Evolutionary conservation across 2,329 filamentous ascomycete genomes (phyloP).

Genomic region (Grosmannia serpens): DNA sequence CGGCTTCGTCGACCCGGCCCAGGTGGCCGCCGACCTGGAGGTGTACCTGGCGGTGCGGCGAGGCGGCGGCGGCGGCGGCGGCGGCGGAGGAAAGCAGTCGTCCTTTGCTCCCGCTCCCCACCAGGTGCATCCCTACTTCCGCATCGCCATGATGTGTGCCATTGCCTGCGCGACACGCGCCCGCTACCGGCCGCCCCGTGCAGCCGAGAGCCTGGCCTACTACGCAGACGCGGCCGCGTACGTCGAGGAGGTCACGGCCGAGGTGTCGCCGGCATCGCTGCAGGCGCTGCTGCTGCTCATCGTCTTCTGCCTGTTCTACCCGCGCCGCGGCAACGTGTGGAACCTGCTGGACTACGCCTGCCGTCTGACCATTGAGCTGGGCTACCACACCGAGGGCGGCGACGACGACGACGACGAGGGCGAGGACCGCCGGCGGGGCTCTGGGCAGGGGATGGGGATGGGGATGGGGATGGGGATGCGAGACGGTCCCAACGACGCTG

Average conservation of each 20-base stretch:
- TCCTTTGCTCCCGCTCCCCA: neutral
- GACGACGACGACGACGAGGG: neutral
- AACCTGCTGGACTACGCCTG: conserved; percentile 13
- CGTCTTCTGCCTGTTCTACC: conserved; percentile 11
- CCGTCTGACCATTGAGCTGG: conserved; percentile 17
- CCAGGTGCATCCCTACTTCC: conserved; percentile 20
- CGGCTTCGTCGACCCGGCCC: conserved; percentile 17
- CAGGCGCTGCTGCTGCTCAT: conserved; percentile 11
- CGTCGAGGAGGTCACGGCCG: conserved; percentile 12
- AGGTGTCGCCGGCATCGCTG: conserved; percentile 8
- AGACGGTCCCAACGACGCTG: neutral
- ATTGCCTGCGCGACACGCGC: conserved; percentile 18
- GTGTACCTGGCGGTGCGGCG: conserved; percentile 12
- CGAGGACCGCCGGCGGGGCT: too few relatives aligned
- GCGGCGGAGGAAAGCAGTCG: neutral
- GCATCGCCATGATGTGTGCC: conserved; percentile 21
- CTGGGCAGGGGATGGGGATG: neutral
- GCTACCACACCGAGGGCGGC: conserved; percentile 19
- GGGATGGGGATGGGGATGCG: too few relatives aligned
- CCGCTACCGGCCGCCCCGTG: conserved; percentile 14
- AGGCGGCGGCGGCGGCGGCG: neutral
- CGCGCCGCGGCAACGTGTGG: conserved; percentile 12
- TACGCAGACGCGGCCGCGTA: conserved; percentile 8
- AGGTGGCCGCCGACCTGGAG: conserved; percentile 14
- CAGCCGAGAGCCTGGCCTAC: conserved; percentile 8